phyloP scores from a whole-genome alignment of 371 early-diverging fungal genomes.

The Lichtheimia ornata region DNA sequence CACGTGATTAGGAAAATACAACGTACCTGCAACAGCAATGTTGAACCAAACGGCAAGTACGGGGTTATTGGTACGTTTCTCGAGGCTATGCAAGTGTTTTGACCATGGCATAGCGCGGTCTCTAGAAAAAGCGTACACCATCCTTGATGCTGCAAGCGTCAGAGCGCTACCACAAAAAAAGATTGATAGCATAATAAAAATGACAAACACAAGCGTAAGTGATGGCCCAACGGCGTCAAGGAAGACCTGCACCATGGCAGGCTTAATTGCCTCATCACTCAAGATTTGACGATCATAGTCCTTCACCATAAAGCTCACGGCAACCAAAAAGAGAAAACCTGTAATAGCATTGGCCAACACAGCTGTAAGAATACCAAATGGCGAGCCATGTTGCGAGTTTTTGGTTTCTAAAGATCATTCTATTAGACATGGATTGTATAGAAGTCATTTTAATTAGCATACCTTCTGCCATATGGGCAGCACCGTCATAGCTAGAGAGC shows the following conservation, averaged over 20 bases:
- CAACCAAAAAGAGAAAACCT: conserved; percentile 60
- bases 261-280: conserved; percentile 47
- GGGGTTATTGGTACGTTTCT: conserved; percentile 39
- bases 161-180: conserved; percentile 61
- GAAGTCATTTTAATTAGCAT: no score
- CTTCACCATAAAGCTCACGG: conserved; percentile 57
- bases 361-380: conserved; percentile 63
- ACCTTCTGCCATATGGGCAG: conserved; percentile 72
- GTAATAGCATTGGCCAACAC: conserved; percentile 59
- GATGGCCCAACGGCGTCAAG: conserved; percentile 61
- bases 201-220: conserved; percentile 61
- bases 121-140: conserved; percentile 80
- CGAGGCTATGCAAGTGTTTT: conserved; percentile 30
- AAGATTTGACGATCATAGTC: conserved; percentile 51
- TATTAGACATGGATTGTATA: neutral
- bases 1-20: no score
- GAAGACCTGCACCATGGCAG: conserved; percentile 60
- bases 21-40: conserved; percentile 19
- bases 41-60: conserved; percentile 52
- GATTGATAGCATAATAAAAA: conserved; percentile 54
- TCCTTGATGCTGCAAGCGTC: conserved; percentile 62
- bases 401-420: conserved; percentile 53
- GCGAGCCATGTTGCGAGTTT: conserved; percentile 56
- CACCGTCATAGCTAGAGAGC: conserved; percentile 62
- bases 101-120: conserved; percentile 63